phyloP scores from a whole-genome alignment of 1,284 basidiomycete genomes.

The Schizopora paradoxa region DNA sequence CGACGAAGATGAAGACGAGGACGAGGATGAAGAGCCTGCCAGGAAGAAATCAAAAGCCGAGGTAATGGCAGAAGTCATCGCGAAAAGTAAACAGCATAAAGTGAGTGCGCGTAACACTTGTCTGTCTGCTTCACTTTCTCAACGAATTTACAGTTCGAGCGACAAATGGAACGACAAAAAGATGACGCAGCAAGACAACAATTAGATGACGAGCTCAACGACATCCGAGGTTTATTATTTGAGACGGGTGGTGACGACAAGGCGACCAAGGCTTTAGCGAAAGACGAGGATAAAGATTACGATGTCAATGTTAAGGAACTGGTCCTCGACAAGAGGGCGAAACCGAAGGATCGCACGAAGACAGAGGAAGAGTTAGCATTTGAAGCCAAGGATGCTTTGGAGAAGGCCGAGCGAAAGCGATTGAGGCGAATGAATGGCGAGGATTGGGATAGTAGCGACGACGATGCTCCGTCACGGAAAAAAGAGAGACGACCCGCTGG shows the following conservation, averaged over 20 bases:
- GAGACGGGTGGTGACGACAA: slow-evolving; percentile 6
- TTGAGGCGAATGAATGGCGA: slow-evolving; percentile 85
- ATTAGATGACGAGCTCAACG: slow-evolving; percentile 85
- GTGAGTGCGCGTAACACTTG: slow-evolving; percentile 34
- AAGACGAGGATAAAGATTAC: slow-evolving; percentile 58
- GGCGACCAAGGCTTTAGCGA: slow-evolving; percentile 20
- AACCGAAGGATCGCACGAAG: slow-evolving; percentile 94
- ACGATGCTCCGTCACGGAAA: slow-evolving; percentile 41
- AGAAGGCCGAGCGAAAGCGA: slow-evolving; percentile 81
- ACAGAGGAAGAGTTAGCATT: slow-evolving; percentile 91
- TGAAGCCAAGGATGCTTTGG: slow-evolving; percentile 84
- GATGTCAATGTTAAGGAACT: slow-evolving; percentile 91
- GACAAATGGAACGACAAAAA: slow-evolving; percentile 84
- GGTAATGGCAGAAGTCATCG: slow-evolving; percentile 97
- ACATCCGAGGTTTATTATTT: slow-evolving; percentile 73
- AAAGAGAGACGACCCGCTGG: slow-evolving; percentile 44
- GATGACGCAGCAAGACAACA: slow-evolving; percentile 85
- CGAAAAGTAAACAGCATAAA: slow-evolving; percentile 95
- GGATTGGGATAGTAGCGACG: slow-evolving; percentile 56
- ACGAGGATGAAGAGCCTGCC: slow-evolving; percentile 63
- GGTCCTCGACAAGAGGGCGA: slow-evolving; percentile 89
- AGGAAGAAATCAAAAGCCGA: slow-evolving; percentile 91
- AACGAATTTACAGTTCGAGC: slow-evolving; percentile 51
- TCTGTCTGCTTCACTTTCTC: slow-evolving; percentile 1
- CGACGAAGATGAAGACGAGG: slow-evolving; percentile 57